phyloP scores from a whole-genome alignment of 2,329 filamentous ascomycete genomes.

The Dactylellina sp. region DNA sequence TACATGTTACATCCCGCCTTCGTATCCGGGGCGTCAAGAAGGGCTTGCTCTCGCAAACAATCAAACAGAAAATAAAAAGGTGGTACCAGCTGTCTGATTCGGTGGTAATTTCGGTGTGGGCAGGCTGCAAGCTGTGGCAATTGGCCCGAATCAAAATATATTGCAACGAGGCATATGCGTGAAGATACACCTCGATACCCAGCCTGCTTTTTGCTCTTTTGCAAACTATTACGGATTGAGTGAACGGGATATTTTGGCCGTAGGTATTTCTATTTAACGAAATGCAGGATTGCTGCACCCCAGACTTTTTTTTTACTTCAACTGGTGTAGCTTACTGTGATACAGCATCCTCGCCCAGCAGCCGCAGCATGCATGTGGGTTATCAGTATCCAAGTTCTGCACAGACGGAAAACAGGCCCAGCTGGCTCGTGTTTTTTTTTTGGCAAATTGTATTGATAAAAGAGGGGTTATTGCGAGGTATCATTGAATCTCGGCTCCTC shows the following conservation, averaged over 20 bases:
- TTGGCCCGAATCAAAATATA: not conserved
- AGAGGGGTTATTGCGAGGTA: not conserved
- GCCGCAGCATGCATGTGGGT: not conserved
- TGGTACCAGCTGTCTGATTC: slow-evolving; percentile 1
- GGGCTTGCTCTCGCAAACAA: too few species aligned
- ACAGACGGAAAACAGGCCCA: slow-evolving; percentile 2
- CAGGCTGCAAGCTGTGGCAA: slow-evolving; percentile 21
- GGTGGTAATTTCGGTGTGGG: slow-evolving; percentile 55
- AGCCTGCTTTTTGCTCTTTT: slow-evolving; percentile 11
- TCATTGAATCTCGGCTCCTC: slow-evolving; percentile 31
- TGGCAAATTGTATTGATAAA: slow-evolving; percentile 43
- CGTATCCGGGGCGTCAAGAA: slow-evolving; percentile 21
- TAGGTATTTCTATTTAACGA: slow-evolving; percentile 8
- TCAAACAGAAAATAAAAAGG: not conserved
- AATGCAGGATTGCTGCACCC: slow-evolving; percentile 56
- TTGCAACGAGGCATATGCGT: not conserved
- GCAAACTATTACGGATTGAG: slow-evolving; percentile 12
- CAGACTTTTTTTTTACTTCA: slow-evolving; percentile 23
- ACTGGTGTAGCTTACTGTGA: slow-evolving; percentile 36
- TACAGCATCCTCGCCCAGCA: slow-evolving; percentile 21
- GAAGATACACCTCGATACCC: not conserved
- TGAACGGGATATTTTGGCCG: not conserved
- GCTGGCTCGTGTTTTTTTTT: slow-evolving; percentile 11
- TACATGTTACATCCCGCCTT: slow-evolving; percentile 15
- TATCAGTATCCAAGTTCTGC: slow-evolving; percentile 5